These are phyloP conservation scores for Barbarea vulgaris DNA, from an alignment of 345 rosid species.

Conservation along the genomic window DNA sequence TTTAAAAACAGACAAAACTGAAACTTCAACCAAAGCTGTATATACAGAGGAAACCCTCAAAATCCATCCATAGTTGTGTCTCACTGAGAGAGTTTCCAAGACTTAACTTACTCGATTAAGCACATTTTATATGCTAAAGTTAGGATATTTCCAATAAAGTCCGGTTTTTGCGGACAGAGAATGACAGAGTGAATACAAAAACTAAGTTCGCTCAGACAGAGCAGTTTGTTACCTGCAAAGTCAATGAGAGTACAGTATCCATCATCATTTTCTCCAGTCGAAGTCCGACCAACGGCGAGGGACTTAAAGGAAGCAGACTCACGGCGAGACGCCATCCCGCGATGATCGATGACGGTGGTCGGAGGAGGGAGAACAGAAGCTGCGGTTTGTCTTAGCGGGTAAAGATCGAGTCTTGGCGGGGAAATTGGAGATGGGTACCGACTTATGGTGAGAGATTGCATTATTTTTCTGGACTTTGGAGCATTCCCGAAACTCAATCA, in stretches of 20 bases:
- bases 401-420: conserved; percentile 40
- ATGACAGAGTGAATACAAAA: not conserved
- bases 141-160: not conserved
- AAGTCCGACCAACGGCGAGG: conserved; percentile 39
- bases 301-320: conserved; percentile 51
- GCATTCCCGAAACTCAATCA: conserved; percentile 18
- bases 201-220: conserved; percentile 3
- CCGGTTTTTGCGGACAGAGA: not conserved
- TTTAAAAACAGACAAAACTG: not conserved
- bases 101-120: not conserved
- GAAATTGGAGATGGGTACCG: conserved; percentile 36
- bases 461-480: conserved; percentile 12
- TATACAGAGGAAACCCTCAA: conserved; percentile 16
- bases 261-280: conserved; percentile 32
- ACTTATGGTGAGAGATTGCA: conserved; percentile 32
- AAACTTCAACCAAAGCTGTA: conserved; percentile 5
- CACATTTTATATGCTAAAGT: conserved; percentile 1
- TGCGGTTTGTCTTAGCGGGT: conserved; percentile 6
- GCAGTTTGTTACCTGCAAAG: conserved; percentile 36
- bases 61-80: not conserved
- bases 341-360: conserved; percentile 19
- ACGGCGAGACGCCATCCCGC: conserved; percentile 59
- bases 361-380: conserved; percentile 19
- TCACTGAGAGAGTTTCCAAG: conserved; percentile 3
- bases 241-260: conserved; percentile 37